Percentiles rank a stretch among this genome's conserved stretches.
Evolutionary conservation across 2,329 filamentous ascomycete genomes (phyloP).

Genomic region (Aspergillus costaricaensis): DNA sequence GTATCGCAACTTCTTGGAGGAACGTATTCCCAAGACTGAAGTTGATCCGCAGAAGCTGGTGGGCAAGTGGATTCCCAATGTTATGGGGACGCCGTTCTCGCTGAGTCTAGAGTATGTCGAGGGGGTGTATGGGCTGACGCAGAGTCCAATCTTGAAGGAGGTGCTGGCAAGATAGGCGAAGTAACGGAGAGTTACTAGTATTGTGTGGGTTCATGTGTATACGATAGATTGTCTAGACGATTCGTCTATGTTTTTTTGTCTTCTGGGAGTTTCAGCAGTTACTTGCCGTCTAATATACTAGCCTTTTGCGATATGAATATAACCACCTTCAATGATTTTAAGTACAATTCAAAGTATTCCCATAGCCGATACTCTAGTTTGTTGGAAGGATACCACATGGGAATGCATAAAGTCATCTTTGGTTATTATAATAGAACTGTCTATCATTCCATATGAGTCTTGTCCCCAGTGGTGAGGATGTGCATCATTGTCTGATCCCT

Average conservation of each 20-base stretch:
- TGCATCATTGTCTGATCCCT: too few relatives aligned
- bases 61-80: slow-evolving; percentile 10
- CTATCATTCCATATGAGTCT: too few relatives aligned
- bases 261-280: too few relatives aligned
- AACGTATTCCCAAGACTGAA: not conserved
- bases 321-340: too few relatives aligned
- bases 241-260: not conserved
- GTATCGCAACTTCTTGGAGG: slow-evolving; percentile 5
- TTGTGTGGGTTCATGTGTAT: not conserved
- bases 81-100: slow-evolving; percentile 6
- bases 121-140: not conserved
- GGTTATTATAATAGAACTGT: too few relatives aligned
- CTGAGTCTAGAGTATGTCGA: not conserved
- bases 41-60: slow-evolving; percentile 6
- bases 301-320: too few relatives aligned
- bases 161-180: not conserved
- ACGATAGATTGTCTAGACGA: not conserved
- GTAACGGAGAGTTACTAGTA: not conserved
- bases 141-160: not conserved
- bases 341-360: too few relatives aligned
- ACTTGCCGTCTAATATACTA: too few relatives aligned
- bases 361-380: too few relatives aligned
- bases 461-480: too few relatives aligned
- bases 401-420: too few relatives aligned
- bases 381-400: too few relatives aligned